Percentiles rank a stretch among this genome's conserved stretches.
phyloP scores from a whole-genome alignment of 2,329 filamentous ascomycete species.

The Fusarium sarcochroum region DNA sequence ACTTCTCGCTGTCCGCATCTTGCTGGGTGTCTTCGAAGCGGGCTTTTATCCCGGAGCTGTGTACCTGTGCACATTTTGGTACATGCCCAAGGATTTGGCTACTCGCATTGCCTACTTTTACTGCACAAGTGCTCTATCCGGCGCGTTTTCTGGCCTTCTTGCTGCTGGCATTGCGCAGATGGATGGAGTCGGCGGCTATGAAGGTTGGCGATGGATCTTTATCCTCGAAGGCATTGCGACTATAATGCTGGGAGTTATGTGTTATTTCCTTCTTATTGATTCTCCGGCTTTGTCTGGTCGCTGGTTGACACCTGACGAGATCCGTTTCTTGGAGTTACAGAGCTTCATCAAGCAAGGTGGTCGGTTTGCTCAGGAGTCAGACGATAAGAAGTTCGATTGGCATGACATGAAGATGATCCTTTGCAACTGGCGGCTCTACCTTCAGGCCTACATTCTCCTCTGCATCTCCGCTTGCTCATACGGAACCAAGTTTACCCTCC shows the following conservation, averaged over 20 bases:
- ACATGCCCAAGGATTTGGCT: conserved; percentile 67
- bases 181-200: conserved; percentile 72
- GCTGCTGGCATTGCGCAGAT: conserved; percentile 79
- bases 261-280: conserved; percentile 64
- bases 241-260: conserved; percentile 73
- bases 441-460: conserved; percentile 45
- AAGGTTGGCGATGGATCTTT: conserved; percentile 77
- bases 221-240: conserved; percentile 79
- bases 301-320: not conserved
- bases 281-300: not conserved
- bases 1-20: conserved; percentile 65
- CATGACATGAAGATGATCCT: conserved; percentile 44
- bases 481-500: conserved; percentile 49
- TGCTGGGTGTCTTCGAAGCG: conserved; percentile 74
- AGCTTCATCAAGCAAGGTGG: not conserved
- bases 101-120: conserved; percentile 80
- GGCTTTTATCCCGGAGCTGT: conserved; percentile 76
- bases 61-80: conserved; percentile 71
- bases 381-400: conserved; percentile 40
- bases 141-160: conserved; percentile 80
- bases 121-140: conserved; percentile 82
- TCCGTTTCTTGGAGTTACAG: not conserved
- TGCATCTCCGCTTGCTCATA: conserved; percentile 34
- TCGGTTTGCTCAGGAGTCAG: conserved; percentile 5
- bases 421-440: conserved; percentile 47